Percentiles rank a stretch among this genome's conserved stretches.
These are phyloP conservation scores for Aspergillus asperescens DNA, from an alignment of 495 filamentous ascomycete species.

Conservation along the genomic window DNA sequence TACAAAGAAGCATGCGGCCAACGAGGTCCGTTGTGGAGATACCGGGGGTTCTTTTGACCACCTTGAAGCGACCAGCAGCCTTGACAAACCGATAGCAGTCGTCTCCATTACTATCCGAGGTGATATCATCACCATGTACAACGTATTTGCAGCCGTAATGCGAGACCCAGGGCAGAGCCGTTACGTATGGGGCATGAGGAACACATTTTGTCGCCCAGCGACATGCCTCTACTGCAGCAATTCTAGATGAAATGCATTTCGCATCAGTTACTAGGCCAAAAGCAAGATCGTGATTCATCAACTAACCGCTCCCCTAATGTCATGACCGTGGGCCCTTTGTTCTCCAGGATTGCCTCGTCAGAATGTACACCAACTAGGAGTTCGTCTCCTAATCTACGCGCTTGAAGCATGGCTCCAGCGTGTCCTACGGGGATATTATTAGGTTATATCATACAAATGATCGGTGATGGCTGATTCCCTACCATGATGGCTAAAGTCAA, in stretches of 20 bases:
- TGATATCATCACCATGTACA: conserved; percentile 88
- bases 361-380: conserved; percentile 90
- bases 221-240: conserved; percentile 86
- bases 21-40: conserved; percentile 98
- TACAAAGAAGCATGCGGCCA: conserved; percentile 92
- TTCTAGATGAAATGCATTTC: conserved; percentile 29
- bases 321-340: conserved; percentile 99
- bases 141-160: conserved; percentile 91
- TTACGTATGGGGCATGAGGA: conserved; percentile 89
- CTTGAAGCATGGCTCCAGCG: conserved; percentile 94
- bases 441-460: not conserved
- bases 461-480: conserved; percentile 13
- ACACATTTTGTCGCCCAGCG: conserved; percentile 85
- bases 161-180: conserved; percentile 84
- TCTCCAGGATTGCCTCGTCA: conserved; percentile 87
- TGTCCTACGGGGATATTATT: conserved; percentile 56
- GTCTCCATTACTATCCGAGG: conserved; percentile 75
- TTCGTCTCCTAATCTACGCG: conserved; percentile 76
- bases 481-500: conserved; percentile 98
- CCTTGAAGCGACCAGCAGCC: conserved; percentile 80
- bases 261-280: conserved; percentile 20
- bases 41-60: conserved; percentile 91
- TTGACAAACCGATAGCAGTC: conserved; percentile 98
- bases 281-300: not conserved
- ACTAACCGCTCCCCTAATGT: conserved; percentile 75